Percentiles rank a stretch among this genome's conserved stretches.
These are phyloP conservation scores for Mycena pura DNA, from an alignment of 768 basidiomycete genomes.

Conservation along the genomic window DNA sequence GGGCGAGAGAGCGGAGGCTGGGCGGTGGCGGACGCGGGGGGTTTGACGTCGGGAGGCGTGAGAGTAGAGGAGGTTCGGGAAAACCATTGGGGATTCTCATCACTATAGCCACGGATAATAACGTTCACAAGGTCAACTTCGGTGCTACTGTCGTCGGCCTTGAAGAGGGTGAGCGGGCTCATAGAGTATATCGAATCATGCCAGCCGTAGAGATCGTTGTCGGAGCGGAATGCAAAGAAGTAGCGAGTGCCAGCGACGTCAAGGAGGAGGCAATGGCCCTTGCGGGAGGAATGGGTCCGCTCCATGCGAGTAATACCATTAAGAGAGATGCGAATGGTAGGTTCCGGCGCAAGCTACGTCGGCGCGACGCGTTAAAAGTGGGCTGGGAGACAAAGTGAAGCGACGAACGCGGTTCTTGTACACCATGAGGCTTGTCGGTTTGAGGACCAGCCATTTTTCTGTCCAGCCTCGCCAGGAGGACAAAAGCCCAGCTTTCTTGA, in stretches of 20 bases:
- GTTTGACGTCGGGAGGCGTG: slow-evolving; percentile 1
- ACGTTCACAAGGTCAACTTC: slow-evolving; percentile 20
- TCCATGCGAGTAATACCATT: slow-evolving; percentile 22
- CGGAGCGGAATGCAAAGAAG: slow-evolving; percentile 4
- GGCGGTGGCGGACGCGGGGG: not conserved
- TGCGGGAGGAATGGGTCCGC: slow-evolving; percentile 18
- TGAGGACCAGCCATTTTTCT: slow-evolving; percentile 27
- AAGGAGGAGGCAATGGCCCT: slow-evolving; percentile 18
- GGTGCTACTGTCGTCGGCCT: not conserved
- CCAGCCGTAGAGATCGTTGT: slow-evolving; percentile 23
- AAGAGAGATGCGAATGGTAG: slow-evolving; percentile 8
- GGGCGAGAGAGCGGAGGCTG: slow-evolving; percentile 2
- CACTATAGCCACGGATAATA: slow-evolving; percentile 23
- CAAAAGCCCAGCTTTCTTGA: slow-evolving; percentile 28
- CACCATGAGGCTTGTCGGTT: slow-evolving; percentile 15
- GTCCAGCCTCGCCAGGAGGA: slow-evolving; percentile 29
- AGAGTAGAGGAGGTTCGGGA: slow-evolving; percentile 10
- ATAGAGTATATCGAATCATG: slow-evolving; percentile 20
- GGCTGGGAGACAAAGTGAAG: not conserved
- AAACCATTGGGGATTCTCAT: slow-evolving; percentile 10
- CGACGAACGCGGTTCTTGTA: slow-evolving; percentile 23
- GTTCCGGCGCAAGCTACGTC: slow-evolving; percentile 6
- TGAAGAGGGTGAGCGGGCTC: slow-evolving; percentile 23
- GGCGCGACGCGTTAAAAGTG: not conserved
- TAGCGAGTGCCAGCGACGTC: slow-evolving; percentile 7